Conservation (phyloP, 2,329 filamentous ascomycete species). For the Colletotrichum salicis region DNA sequence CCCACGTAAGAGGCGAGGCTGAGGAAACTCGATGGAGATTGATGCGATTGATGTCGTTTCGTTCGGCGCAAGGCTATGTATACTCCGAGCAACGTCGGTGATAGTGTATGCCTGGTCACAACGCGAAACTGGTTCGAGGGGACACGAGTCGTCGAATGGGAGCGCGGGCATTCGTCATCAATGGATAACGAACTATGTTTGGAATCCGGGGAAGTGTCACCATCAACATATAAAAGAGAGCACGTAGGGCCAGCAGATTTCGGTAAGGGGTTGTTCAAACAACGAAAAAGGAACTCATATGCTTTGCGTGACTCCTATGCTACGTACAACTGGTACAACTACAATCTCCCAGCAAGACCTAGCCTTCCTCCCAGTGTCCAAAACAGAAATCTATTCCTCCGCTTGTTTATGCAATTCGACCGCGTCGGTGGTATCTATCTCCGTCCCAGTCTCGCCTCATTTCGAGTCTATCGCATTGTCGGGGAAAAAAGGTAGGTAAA, state of each 20-base stretch:
- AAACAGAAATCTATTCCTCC: conserved; percentile 32
- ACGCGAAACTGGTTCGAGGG: not conserved
- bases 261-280: not conserved
- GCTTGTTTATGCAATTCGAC: conserved; percentile 31
- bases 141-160: not conserved
- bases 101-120: not conserved
- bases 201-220: not conserved
- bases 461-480: conserved; percentile 22
- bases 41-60: not conserved
- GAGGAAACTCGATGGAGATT: not conserved
- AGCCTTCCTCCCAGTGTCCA: conserved; percentile 31
- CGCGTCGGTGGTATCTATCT: conserved; percentile 30
- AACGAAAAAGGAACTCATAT: conserved; percentile 36
- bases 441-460: conserved; percentile 17
- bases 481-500: not conserved
- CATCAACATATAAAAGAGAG: not conserved
- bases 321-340: conserved; percentile 38
- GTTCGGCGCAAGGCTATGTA: not conserved
- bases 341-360: conserved; percentile 35
- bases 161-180: not conserved
- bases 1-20: not conserved
- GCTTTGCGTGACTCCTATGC: conserved; percentile 38
- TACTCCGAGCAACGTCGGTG: not conserved
- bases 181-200: not conserved
- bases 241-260: not conserved